Conservation (phyloP, 306 rosid species). For the Inga laurina region DNA sequence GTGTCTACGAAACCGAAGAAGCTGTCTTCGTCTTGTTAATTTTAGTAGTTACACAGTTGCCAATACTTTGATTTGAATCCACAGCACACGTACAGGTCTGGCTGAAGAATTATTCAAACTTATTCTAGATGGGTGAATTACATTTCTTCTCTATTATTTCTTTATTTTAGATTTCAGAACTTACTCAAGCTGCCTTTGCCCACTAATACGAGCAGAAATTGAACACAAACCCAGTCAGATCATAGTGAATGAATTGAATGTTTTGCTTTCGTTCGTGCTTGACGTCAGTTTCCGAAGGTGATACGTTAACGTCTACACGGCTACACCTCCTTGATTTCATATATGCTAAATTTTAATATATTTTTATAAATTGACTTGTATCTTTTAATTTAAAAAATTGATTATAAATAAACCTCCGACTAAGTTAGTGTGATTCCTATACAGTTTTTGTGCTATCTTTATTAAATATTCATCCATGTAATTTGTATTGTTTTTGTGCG, state of each 20-base stretch:
- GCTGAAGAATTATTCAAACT: background rate
- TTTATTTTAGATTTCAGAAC: background rate
- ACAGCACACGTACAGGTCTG: background rate
- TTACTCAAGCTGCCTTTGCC: background rate
- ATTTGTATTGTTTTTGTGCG: background rate
- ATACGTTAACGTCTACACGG: too few relatives aligned
- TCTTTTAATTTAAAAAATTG: background rate
- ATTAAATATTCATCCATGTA: too few relatives aligned
- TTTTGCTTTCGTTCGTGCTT: background rate
- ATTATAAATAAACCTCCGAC: background rate
- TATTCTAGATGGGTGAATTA: background rate
- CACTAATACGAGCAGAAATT: background rate
- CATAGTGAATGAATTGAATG: background rate
- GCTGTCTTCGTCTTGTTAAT: slow-evolving; percentile 33
- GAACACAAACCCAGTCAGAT: background rate
- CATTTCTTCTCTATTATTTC: background rate
- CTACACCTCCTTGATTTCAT: too few relatives aligned
- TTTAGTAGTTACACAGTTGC: background rate
- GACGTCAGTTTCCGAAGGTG: background rate
- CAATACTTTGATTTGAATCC: background rate
- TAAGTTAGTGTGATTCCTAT: background rate
- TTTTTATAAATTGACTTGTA: too few relatives aligned
- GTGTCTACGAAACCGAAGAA: background rate
- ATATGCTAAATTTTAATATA: too few relatives aligned
- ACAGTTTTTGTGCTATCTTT: background rate